Evolutionary conservation across 805 yeast species (phyloP).

Genomic region (Ogataea pini): DNA sequence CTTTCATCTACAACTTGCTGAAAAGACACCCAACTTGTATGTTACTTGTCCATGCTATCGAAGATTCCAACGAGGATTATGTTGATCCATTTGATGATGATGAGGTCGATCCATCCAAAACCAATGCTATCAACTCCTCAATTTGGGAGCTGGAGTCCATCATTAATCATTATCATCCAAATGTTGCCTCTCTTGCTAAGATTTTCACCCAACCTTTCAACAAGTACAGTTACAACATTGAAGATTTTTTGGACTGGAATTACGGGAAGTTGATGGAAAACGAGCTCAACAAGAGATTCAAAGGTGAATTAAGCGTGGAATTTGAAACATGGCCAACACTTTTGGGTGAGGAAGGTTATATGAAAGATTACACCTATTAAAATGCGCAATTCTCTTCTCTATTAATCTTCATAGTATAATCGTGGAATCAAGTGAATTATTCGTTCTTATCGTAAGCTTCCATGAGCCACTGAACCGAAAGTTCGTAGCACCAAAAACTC

Average conservation of each 20-base stretch:
- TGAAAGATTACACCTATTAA: conserved; percentile 23
- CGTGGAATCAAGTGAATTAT: not conserved
- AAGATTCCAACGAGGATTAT: conserved; percentile 34
- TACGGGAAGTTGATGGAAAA: conserved; percentile 65
- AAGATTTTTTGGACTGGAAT: conserved; percentile 92
- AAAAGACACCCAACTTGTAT: conserved; percentile 94
- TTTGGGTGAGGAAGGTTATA: conserved; percentile 35
- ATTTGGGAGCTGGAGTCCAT: conserved; percentile 89
- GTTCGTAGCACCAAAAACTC: conserved; percentile 37
- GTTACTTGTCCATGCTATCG: conserved; percentile 71
- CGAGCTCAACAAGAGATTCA: conserved; percentile 64
- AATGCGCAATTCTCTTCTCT: conserved; percentile 2
- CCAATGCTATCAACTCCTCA: conserved; percentile 81
- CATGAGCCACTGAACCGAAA: conserved; percentile 28
- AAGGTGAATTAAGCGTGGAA: conserved; percentile 77
- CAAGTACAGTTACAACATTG: conserved; percentile 84
- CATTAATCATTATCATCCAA: conserved; percentile 85
- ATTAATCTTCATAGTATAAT: conserved; percentile 1
- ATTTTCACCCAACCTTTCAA: conserved; percentile 88
- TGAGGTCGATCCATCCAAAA: conserved; percentile 73
- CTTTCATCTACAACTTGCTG: conserved; percentile 86
- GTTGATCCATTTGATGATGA: conserved; percentile 65
- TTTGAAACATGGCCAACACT: conserved; percentile 54
- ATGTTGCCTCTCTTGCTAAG: conserved; percentile 87
- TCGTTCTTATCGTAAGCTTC: conserved; percentile 8